Percentiles rank a stretch among this genome's conserved stretches.
Evolutionary conservation across 1,139 yeast species (phyloP).

Genomic region (Saccharomyces hybrid): DNA sequence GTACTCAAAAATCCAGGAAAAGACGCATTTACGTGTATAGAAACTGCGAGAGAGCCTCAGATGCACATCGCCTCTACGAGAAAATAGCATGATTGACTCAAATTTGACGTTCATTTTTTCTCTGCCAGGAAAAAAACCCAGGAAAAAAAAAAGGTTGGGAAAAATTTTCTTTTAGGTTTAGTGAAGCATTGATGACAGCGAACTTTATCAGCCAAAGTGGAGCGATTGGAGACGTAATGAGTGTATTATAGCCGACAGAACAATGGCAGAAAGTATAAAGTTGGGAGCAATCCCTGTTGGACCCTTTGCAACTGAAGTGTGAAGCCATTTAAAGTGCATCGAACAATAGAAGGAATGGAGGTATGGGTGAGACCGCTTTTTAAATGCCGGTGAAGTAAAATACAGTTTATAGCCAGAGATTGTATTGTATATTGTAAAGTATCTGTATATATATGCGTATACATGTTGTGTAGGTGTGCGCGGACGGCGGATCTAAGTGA

Average conservation of each 20-base stretch:
- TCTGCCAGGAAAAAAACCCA: background rate
- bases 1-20: too few species aligned
- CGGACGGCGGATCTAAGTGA: slow-evolving; percentile 5
- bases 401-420: background rate
- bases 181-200: background rate
- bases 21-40: too few species aligned
- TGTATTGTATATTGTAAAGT: background rate
- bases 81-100: background rate
- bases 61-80: too few species aligned
- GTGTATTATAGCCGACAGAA: background rate
- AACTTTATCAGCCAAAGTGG: background rate
- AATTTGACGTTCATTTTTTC: background rate
- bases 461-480: background rate
- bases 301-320: background rate
- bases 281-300: background rate
- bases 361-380: background rate
- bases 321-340: background rate
- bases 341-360: background rate
- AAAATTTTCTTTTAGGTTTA: background rate
- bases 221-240: background rate
- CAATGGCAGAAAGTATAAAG: background rate
- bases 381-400: background rate
- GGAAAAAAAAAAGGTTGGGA: background rate
- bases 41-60: too few species aligned
- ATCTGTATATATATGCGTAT: background rate